Evolutionary conservation across 305 asterid genomes (phyloP), one percentile per base, ranked within the genome.

Genomic region (Fraxinus platypoda): DNA sequence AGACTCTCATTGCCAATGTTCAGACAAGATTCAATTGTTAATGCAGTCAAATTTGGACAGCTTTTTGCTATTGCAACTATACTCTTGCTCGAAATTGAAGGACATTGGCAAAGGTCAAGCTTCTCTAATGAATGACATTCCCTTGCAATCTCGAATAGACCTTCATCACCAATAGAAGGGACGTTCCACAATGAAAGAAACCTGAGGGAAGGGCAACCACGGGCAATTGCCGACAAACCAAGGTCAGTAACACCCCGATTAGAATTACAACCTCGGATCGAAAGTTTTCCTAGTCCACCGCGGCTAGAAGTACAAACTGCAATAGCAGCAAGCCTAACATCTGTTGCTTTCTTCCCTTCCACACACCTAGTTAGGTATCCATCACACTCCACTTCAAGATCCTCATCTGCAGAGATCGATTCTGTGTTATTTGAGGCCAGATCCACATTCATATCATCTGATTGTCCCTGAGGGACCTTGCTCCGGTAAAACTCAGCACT

Each of bases 341-440:
- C 97, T 0, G 97, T 93, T 2, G 98, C 98, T 83, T 95, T 95
- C 90, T 93, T 94, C 35, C 97, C 97, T 88, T 94, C 98, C 86
- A 95, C 86, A 23, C 91, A 91, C 89, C 99, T 94, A 1, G 98
- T 88, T 71, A 95, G 94, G 75, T 82, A 90, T 66, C 98, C 98
- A 77, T 90, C 93, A 23, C 94, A 90, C 75, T 92, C 93, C 23
- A 87, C 38, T 80, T 92, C 98, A 62, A 83, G 81, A 87, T 88
- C 93, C 84, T 91, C 94, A 28, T 87, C 87, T 0, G 86, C 83
- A 11, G 88, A 78, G 81, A 21, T 15, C 81, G 81, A 83, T 72
- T 85, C 81, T 26, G 86, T 72, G 31, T 87, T 87, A 70, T 43
- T 43, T 12, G 54, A 43, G 54, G 54, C 54, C n/a, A 43, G 54